These are phyloP conservation scores for Aspergillus fumigatiaffinis DNA, from an alignment of 2,329 filamentous ascomycete genomes.

Conservation along the genomic window DNA sequence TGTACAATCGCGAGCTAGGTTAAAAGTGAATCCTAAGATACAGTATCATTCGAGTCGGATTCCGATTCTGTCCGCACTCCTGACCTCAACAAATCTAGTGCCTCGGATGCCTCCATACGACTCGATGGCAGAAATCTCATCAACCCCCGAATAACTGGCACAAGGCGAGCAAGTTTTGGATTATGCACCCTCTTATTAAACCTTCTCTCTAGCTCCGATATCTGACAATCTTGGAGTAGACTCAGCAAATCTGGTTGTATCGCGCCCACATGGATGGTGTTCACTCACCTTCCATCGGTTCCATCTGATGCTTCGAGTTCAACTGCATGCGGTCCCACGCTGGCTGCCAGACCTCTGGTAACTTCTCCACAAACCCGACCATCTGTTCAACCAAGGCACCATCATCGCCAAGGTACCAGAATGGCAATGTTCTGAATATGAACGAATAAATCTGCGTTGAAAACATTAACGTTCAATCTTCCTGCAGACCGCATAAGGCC, in stretches of 20 bases:
- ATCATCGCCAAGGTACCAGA: slow-evolving; percentile 15
- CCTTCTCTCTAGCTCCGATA: slow-evolving; percentile 13
- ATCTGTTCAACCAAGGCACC: slow-evolving; percentile 17
- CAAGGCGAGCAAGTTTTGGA: slow-evolving; percentile 12
- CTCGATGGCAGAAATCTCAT: slow-evolving; percentile 20
- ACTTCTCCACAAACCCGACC: slow-evolving; percentile 18
- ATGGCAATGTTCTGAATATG: slow-evolving; percentile 14
- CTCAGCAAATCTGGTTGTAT: slow-evolving; percentile 5
- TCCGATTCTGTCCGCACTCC: too few relatives aligned
- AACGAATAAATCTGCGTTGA: slow-evolving; percentile 18
- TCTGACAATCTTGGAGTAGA: slow-evolving; percentile 5
- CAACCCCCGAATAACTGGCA: slow-evolving; percentile 17
- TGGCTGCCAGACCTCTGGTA: slow-evolving; percentile 18
- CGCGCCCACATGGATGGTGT: too few relatives aligned
- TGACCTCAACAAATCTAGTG: slow-evolving; percentile 12
- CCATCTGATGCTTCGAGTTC: slow-evolving; percentile 2
- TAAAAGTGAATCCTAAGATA: too few relatives aligned
- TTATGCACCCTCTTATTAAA: slow-evolving; percentile 10
- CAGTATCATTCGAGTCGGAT: too few relatives aligned
- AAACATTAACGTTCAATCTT: too few relatives aligned
- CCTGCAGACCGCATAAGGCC: too few relatives aligned
- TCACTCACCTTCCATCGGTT: too few relatives aligned
- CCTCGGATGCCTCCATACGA: slow-evolving; percentile 14
- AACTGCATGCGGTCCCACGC: slow-evolving; percentile 13
- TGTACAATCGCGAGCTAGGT: too few relatives aligned